Evolutionary conservation across 257 asterid species (phyloP), one percentile per base, ranked within the genome.

Genomic region (Solanum bukasovii): DNA sequence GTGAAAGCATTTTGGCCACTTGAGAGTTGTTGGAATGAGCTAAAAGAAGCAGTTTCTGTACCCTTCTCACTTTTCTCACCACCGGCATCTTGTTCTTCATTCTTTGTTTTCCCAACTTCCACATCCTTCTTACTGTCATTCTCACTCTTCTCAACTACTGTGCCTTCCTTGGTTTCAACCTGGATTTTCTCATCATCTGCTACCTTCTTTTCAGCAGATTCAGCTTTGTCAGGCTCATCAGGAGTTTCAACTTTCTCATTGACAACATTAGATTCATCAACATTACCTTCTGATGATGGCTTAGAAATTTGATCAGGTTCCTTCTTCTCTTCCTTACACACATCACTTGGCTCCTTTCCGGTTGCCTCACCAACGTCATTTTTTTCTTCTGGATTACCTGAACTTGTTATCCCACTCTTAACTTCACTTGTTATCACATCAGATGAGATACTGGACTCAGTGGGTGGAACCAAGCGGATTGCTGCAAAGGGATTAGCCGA

Each of bases 1-100:
- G 96, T 96, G 90, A 97, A 97, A 85, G 99, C 99, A 90, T 95
- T 97, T 89, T 93, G 98, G 91, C 87, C 91, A 86, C 98, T 95
- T 23, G 99, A 96, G 33, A 94, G 96, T 72, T 93, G 95, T 67
- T 89, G 94, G 88, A 97, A 97, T 59, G 98, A 97, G 91, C 96
- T 93, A 87, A 97, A 95, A 25, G 96, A 88, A 75, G 91, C 90
- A 75, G 92, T 78, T 84, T 93, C 98, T 29, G 86, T 86, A 86
- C 92, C 90, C 90, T 92, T 94, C 74, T 90, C 95, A 81, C 52
- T 84, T 90, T 85, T 87, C 63, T 73, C 89, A 59, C 87, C 92
- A 52, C 87, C 93, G 14, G 82, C 91, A 72, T 88, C 93, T 86
- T 92, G 88, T 5, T 89, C 92, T 61, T 89, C 93, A 77, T 83